Percentiles rank a stretch among this genome's conserved stretches.
phyloP scores from a whole-genome alignment of 1,284 basidiomycete species.

The Ceratobasidium sp. region DNA sequence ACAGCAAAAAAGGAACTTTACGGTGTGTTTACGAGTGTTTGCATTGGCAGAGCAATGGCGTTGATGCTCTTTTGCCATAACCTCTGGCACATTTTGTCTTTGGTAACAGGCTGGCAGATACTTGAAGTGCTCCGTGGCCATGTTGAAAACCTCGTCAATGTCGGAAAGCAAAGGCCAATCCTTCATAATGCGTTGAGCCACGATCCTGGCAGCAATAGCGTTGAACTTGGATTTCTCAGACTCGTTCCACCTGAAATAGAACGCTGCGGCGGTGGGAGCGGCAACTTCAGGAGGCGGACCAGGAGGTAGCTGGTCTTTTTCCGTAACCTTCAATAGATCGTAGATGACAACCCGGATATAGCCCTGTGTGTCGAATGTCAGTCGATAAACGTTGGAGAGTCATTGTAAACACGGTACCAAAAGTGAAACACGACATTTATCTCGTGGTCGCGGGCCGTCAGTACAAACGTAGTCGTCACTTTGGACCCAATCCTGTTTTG shows the following conservation, averaged over 20 bases:
- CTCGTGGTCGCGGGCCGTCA: not conserved
- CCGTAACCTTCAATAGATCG: not conserved
- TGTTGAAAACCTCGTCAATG: not conserved
- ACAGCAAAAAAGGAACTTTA: too few relatives aligned
- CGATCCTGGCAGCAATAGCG: not conserved
- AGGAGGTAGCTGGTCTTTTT: not conserved
- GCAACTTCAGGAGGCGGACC: not conserved
- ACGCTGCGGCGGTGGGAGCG: not conserved
- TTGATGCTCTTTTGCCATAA: not conserved
- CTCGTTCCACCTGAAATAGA: not conserved
- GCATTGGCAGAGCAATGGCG: not conserved
- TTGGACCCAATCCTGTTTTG: not conserved
- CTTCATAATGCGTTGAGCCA: not conserved
- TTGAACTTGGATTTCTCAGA: constrained; percentile 1
- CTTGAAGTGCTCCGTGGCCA: not conserved
- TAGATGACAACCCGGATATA: not conserved
- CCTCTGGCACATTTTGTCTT: not conserved
- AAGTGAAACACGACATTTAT: not conserved
- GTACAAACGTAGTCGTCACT: not conserved
- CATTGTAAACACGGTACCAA: not conserved
- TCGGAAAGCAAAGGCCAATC: not conserved
- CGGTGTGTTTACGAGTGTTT: not conserved
- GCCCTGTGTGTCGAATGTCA: too few relatives aligned
- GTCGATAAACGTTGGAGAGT: too few relatives aligned
- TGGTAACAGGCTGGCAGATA: not conserved